A percentile compares a stretch with the other conserved stretches of the same genome.
phyloP scores from a whole-genome alignment of 2,329 filamentous ascomycete species.

The Cyphellophora europaea region DNA sequence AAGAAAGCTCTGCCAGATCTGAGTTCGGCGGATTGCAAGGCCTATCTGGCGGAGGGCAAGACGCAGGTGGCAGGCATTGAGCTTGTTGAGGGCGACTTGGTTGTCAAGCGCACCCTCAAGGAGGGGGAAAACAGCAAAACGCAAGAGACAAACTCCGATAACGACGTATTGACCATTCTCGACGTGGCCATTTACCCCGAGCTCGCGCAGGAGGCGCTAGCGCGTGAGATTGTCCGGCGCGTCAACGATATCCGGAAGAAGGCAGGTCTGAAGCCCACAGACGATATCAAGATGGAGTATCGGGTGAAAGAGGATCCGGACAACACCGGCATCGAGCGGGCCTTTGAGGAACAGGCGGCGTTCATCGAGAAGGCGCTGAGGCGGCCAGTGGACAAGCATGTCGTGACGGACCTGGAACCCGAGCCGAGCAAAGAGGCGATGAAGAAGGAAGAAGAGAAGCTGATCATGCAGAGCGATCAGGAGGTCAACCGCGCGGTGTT shows the following conservation, averaged over 20 bases:
- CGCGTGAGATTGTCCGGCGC: constrained; percentile 84
- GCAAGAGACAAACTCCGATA: constrained; percentile 79
- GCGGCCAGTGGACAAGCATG: constrained; percentile 64
- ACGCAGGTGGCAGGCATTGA: constrained; percentile 80
- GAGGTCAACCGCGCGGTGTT: constrained; percentile 78
- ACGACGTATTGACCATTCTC: constrained; percentile 85
- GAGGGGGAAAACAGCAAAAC: constrained; percentile 61
- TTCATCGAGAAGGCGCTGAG: constrained; percentile 70
- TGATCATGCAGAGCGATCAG: constrained; percentile 76
- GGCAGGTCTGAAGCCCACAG: constrained; percentile 78
- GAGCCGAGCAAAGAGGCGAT: constrained; percentile 35
- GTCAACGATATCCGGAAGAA: constrained; percentile 92
- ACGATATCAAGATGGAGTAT: constrained; percentile 95
- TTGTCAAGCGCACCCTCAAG: constrained; percentile 69
- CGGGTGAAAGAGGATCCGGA: constrained; percentile 70
- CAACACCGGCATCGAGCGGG: constrained; percentile 59
- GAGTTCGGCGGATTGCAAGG: constrained; percentile 70
- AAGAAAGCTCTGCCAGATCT: constrained; percentile 80
- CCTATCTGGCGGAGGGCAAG: constrained; percentile 62
- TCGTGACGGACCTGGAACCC: constrained; percentile 50
- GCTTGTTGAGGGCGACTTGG: constrained; percentile 71
- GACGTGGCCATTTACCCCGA: constrained; percentile 75
- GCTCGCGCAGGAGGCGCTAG: constrained; percentile 78
- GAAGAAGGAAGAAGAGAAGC: constrained; percentile 43
- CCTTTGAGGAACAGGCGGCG: constrained; percentile 58